Evolutionary conservation across 2,329 filamentous ascomycete species (phyloP).

Genomic region (Stagonosporopsis rhizophila): DNA sequence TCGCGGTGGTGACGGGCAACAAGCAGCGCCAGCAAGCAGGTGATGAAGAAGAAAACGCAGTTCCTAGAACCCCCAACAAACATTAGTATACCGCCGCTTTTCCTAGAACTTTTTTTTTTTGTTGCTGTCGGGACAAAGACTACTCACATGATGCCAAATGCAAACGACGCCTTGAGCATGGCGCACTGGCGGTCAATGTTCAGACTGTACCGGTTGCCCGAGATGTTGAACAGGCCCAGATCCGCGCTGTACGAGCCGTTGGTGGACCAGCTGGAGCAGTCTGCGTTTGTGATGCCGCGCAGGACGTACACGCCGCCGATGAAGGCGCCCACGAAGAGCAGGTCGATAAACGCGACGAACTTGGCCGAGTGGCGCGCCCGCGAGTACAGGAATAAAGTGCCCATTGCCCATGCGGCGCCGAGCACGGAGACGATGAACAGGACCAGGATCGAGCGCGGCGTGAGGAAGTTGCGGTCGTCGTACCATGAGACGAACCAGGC

Average conservation of each 20-base stretch:
- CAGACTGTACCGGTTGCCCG: slow-evolving; percentile 58
- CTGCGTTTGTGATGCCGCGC: slow-evolving; percentile 63
- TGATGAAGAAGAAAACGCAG: slow-evolving; percentile 49
- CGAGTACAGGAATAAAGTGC: slow-evolving; percentile 66
- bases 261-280: slow-evolving; percentile 69
- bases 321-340: slow-evolving; percentile 69
- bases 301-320: slow-evolving; percentile 67
- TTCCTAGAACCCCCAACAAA: slow-evolving; percentile 40
- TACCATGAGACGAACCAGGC: slow-evolving; percentile 68
- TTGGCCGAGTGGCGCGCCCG: slow-evolving; percentile 64
- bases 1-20: slow-evolving; percentile 55
- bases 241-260: slow-evolving; percentile 61
- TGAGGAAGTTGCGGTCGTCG: slow-evolving; percentile 63
- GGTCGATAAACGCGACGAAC: slow-evolving; percentile 68
- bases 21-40: slow-evolving; percentile 67
- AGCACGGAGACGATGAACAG: slow-evolving; percentile 71
- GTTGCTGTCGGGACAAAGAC: too few relatives aligned
- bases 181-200: slow-evolving; percentile 78
- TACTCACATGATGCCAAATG: slow-evolving; percentile 82
- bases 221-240: slow-evolving; percentile 68
- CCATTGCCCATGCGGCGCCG: slow-evolving; percentile 66
- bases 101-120: too few relatives aligned
- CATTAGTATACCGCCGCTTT: slow-evolving; percentile 34
- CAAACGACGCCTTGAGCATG: slow-evolving; percentile 91
- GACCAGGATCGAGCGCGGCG: slow-evolving; percentile 66